Evolutionary conservation across 2,329 filamentous ascomycete species (phyloP).

Genomic region (Fusarium sp.): DNA sequence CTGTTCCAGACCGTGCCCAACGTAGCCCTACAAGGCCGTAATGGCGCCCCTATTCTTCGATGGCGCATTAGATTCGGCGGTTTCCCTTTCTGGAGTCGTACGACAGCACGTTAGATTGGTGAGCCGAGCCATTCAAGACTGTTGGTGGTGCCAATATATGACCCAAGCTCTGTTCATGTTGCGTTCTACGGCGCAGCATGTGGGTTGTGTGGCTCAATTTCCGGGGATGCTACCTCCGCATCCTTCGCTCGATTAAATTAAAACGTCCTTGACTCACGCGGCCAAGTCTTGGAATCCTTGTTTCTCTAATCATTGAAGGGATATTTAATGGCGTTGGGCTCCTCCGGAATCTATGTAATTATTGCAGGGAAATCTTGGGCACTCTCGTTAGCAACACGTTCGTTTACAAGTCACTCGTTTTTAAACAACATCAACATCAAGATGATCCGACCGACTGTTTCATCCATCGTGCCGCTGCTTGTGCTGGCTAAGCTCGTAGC

Average conservation of each 20-base stretch:
- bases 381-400: background rate
- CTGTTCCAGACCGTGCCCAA: background rate
- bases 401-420: conserved; percentile 1
- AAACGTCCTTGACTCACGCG: background rate
- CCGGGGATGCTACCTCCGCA: background rate
- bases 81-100: background rate
- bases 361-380: background rate
- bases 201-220: background rate
- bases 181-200: background rate
- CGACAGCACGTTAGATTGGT: background rate
- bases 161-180: background rate
- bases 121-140: background rate
- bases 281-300: background rate
- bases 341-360: background rate
- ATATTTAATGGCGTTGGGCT: background rate
- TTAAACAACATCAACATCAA: background rate
- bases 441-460: conserved; percentile 17
- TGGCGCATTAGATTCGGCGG: background rate
- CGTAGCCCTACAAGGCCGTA: background rate
- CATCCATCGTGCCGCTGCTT: conserved; percentile 4
- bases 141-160: background rate
- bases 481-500: conserved; percentile 21
- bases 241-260: background rate
- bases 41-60: background rate
- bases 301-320: background rate